These are phyloP conservation scores for Achaetomiella virescens DNA, from an alignment of 495 filamentous ascomycete species.

Conservation along the genomic window DNA sequence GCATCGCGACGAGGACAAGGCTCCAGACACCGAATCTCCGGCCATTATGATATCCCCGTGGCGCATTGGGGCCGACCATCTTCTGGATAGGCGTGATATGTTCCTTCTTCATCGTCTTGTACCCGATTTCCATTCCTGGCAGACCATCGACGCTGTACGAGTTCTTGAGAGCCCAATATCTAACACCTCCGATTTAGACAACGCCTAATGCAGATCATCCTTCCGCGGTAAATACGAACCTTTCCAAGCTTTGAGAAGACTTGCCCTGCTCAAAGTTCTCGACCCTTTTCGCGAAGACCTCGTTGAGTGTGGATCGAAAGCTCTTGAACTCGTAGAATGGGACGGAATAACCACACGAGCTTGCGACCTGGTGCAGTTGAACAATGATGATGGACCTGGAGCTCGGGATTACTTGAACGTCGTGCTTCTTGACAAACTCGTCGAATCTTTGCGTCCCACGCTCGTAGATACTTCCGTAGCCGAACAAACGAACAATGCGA, in stretches of 20 bases:
- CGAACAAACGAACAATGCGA: constrained; percentile 65
- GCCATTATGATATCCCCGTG: constrained; percentile 15
- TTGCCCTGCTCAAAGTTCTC: constrained; percentile 37
- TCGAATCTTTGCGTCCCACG: constrained; percentile 42
- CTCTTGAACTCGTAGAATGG: constrained; percentile 48
- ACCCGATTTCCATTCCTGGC: constrained; percentile 42
- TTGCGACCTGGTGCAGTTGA: constrained; percentile 58
- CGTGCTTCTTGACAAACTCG: constrained; percentile 41
- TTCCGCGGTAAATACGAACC: constrained; percentile 21
- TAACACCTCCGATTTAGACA: constrained; percentile 7
- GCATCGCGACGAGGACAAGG: constrained; percentile 14
- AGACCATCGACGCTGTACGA: constrained; percentile 49
- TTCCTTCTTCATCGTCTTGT: constrained; percentile 35
- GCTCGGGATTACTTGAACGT: constrained; percentile 38
- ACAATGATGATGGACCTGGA: constrained; percentile 58
- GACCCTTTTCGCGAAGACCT: constrained; percentile 42
- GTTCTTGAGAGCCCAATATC: constrained; percentile 55
- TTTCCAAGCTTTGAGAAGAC: constrained; percentile 45
- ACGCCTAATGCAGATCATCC: background rate
- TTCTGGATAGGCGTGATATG: constrained; percentile 46
- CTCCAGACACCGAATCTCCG: constrained; percentile 7
- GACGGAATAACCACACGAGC: constrained; percentile 48
- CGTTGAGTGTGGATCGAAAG: constrained; percentile 41
- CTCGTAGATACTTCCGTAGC: constrained; percentile 60
- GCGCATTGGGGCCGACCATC: constrained; percentile 40